Conservation (phyloP, 179 eudicot species). For the Nepenthes alata region DNA sequence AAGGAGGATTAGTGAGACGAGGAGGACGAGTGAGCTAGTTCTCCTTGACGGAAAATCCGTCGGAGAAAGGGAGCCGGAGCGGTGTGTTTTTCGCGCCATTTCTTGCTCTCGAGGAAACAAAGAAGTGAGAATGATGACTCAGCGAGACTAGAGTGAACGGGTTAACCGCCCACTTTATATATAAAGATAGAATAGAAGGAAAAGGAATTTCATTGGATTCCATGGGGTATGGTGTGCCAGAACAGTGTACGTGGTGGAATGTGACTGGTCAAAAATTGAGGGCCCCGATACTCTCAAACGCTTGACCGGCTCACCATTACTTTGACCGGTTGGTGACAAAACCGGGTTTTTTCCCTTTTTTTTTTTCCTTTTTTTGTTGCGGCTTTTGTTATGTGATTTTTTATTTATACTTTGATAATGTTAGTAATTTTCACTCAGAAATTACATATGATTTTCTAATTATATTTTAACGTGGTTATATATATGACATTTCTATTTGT, state of each 20-base stretch:
- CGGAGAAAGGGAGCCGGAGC: constrained; percentile 4
- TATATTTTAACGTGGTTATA: too few species aligned
- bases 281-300: constrained; percentile 14
- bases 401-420: too few species aligned
- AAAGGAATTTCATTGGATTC: constrained; percentile 37
- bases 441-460: too few species aligned
- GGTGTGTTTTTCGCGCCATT: constrained; percentile 43
- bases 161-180: constrained; percentile 3
- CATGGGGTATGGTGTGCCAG: constrained; percentile 12
- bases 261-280: constrained; percentile 22
- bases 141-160: constrained; percentile 3
- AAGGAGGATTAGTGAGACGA: constrained; percentile 17
- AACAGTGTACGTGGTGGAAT: constrained; percentile 31
- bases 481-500: too few species aligned
- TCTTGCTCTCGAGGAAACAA: constrained; percentile 9
- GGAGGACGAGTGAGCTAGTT: constrained; percentile 4
- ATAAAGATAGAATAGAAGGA: constrained; percentile 3
- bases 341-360: too few species aligned
- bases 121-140: constrained; percentile 1
- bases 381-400: too few species aligned
- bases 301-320: constrained; percentile 16
- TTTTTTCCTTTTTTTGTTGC: too few species aligned
- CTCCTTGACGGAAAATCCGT: constrained; percentile 4
- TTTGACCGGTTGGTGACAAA: too few species aligned
- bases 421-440: too few species aligned